Base-by-base conservation (phyloP, 805 yeast genomes). In the Ogataea parapolymorpha region DNA sequence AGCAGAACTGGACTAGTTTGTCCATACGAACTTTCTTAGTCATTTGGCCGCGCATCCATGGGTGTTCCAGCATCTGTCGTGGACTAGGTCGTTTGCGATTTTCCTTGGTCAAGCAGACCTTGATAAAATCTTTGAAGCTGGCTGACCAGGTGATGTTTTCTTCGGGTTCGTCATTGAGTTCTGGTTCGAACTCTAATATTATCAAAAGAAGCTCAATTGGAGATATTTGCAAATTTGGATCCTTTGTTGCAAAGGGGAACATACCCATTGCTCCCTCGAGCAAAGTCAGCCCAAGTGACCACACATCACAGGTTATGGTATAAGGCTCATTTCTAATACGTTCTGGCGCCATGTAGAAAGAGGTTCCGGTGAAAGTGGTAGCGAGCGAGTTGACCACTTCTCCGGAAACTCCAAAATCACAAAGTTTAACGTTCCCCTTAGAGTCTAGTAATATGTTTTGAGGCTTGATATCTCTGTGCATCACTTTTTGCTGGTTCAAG, bases 321-420 rank as follows among this genome's bases (percentile, higher is more conserved):
- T 93, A 93, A 1, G 96, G 93, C 57, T 88, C 91, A 22, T 96
- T 97, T 67, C 86, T 86, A 37, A 93, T 91, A 53, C 99, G 74
- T 63, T 93, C 99, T 0, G 99, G 99, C 0, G 99, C 98, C 99
- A 93, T 93, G 63, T 93, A 93, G 60, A 87, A 91, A 9, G 95
- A 90, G 0, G 99, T 93, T 2, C 99, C 99, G 0, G 96, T 93
- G 58, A 90, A 93, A 0, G 99, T 93, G 1, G 96, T 87, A 1
- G 98, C 98, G 34, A 93, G 69, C 0, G 96, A 88, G 62, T 93
- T 85, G 24, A 91, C 96, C 14, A 93, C 96, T 57, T 88, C 96
- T 9, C 99, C 99, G 58, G 95, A 83, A 20, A 93, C 99, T 15
- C 99, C 99, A 67, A 93, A 93, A 66, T 93, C 99, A 66, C 98